Base-by-base conservation (phyloP, 2,329 filamentous ascomycete species). In the Verticillium tricorpus region DNA sequence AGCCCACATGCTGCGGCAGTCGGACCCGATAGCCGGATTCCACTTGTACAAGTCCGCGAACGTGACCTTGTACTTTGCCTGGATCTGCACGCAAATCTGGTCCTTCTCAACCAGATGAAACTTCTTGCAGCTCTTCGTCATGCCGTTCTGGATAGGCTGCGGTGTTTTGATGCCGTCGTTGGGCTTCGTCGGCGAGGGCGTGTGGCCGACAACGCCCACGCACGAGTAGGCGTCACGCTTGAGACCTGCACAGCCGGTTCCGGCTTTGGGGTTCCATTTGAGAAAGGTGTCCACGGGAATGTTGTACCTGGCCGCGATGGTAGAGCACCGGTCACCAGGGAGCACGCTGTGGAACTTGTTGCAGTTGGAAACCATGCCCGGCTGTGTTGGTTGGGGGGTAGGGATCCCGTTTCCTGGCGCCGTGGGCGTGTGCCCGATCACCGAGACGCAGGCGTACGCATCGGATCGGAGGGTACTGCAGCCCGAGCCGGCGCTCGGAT, bases 241-340 rank as follows among this genome's bases (percentile, higher is more conserved):
- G 15, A 64, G 58, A 15, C 61, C 58, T 14, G 58, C 34, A 50
- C 64, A 66, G 28, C 25, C 19, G 22, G 19, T 34, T 17, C 61
- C 61, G n/a, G 56, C 57, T n/a, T 28, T 45, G 14, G 60, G 61
- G 58, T 66, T 66, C 62, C 64, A 66, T 34, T 28, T 35, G 3
- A 52, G 65, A 35, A 76, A 68, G 34, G 67, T 58, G 0, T 58
- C 59, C 7, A 67, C 11, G 19, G 60, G 60, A 37, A 68, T 60
- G 14, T 60, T 59, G 19, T 61, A 57, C 25, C 57, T 52, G 12
- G 32, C 52, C 11, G 59, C 62, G n/a, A 69, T 64, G 15, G 15
- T 72, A 56, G 11, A 57, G 57, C 72, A 76, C 14, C 56, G 61
- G 7, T 71, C 68, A 4, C 64, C 67, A 0, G 15, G 52, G 2